Percentiles rank a stretch among this genome's conserved stretches.
phyloP scores from a whole-genome alignment of 805 yeast species.

The Saturnispora ahearnii region DNA sequence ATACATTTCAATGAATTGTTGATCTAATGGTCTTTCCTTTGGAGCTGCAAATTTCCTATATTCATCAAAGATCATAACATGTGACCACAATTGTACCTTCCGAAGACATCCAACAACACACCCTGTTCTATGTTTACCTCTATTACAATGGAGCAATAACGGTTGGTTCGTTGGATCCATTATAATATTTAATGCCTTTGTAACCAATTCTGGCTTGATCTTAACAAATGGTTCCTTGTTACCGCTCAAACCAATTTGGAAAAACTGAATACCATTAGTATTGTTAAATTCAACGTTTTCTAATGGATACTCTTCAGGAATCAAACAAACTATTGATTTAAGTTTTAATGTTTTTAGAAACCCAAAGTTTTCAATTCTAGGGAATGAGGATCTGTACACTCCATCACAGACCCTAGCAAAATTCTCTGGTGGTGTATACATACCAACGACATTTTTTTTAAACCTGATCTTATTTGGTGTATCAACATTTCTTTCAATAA shows the following conservation, averaged over 20 bases:
- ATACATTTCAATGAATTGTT: slow-evolving; percentile 87
- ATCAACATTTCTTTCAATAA: background rate
- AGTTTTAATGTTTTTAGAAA: slow-evolving; percentile 56
- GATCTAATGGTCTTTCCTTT: slow-evolving; percentile 90
- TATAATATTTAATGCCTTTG: slow-evolving; percentile 73
- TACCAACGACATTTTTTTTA: slow-evolving; percentile 7
- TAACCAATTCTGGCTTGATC: slow-evolving; percentile 53
- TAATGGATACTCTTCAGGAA: slow-evolving; percentile 86
- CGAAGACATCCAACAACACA: slow-evolving; percentile 91
- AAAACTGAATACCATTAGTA: slow-evolving; percentile 54
- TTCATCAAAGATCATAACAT: slow-evolving; percentile 92
- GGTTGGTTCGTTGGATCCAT: slow-evolving; percentile 87
- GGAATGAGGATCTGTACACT: slow-evolving; percentile 85
- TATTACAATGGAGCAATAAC: slow-evolving; percentile 83
- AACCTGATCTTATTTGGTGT: slow-evolving; percentile 9
- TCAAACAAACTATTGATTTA: slow-evolving; percentile 70
- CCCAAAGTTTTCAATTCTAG: slow-evolving; percentile 71
- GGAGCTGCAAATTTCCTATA: slow-evolving; percentile 92
- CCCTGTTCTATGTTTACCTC: slow-evolving; percentile 96
- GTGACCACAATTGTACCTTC: slow-evolving; percentile 82
- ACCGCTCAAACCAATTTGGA: slow-evolving; percentile 89
- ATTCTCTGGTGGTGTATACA: slow-evolving; percentile 73
- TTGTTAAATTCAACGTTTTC: slow-evolving; percentile 60
- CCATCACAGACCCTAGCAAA: slow-evolving; percentile 73
- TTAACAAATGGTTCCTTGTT: slow-evolving; percentile 92